phyloP scores from a whole-genome alignment of 169 alveolate genomes.

The Cryptosporidium sp. region DNA sequence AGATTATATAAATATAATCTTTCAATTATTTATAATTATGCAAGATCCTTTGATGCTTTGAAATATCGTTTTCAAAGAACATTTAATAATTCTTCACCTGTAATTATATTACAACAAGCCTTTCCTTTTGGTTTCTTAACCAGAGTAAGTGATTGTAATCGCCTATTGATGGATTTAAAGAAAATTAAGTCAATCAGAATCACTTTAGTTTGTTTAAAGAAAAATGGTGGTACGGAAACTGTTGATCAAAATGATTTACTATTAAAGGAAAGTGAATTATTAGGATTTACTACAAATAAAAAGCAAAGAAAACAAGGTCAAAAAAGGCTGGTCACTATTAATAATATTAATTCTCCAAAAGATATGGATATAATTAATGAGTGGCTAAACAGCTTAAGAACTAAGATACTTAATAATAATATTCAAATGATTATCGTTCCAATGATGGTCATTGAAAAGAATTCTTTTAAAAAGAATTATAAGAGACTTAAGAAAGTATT shows the following conservation, averaged over 20 bases:
- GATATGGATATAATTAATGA: slow-evolving; percentile 64
- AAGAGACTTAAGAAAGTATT: slow-evolving; percentile 46
- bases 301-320: slow-evolving; percentile 31
- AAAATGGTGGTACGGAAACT: slow-evolving; percentile 41
- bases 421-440: slow-evolving; percentile 63
- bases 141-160: slow-evolving; percentile 51
- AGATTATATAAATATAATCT: slow-evolving; percentile 59
- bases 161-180: slow-evolving; percentile 13
- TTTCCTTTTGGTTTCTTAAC: slow-evolving; percentile 74
- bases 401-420: slow-evolving; percentile 45
- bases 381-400: slow-evolving; percentile 47
- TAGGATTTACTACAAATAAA: slow-evolving; percentile 5
- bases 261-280: slow-evolving; percentile 27
- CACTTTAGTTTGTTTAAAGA: slow-evolving; percentile 48
- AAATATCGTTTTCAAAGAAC: slow-evolving; percentile 35
- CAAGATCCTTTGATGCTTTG: slow-evolving; percentile 37
- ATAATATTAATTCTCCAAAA: slow-evolving; percentile 63
- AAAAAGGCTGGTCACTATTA: slow-evolving; percentile 42
- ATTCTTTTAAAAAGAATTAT: slow-evolving; percentile 54
- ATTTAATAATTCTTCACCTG: slow-evolving; percentile 36
- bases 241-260: slow-evolving; percentile 37
- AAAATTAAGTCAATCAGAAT: slow-evolving; percentile 22
- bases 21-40: slow-evolving; percentile 8
- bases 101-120: slow-evolving; percentile 61
- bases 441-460: slow-evolving; percentile 45